Evolutionary conservation across 2,329 filamentous ascomycete species (phyloP).

Genomic region (Ophiostoma sp.): DNA sequence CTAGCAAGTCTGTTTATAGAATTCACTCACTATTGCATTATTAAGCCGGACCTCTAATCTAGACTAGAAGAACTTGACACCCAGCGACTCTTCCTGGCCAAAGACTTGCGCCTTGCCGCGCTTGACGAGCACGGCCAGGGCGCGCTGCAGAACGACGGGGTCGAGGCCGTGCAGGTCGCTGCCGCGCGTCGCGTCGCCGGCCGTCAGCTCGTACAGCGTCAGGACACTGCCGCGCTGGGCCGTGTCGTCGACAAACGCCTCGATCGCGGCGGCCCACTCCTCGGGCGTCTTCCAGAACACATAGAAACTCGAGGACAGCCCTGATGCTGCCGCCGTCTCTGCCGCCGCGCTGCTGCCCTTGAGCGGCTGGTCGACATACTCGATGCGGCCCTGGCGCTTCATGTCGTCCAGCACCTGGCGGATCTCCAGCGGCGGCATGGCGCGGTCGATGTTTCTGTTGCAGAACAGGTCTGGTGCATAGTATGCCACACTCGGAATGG

Average conservation of each 20-base stretch:
- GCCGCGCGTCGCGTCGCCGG: slow-evolving; percentile 73
- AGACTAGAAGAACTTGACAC: slow-evolving; percentile 86
- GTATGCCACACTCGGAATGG: slow-evolving; percentile 20
- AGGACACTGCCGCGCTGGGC: slow-evolving; percentile 84
- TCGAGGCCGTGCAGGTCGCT: slow-evolving; percentile 88
- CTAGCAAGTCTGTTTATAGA: neutral
- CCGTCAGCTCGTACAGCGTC: slow-evolving; percentile 84
- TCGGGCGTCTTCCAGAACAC: slow-evolving; percentile 82
- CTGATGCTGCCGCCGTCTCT: slow-evolving; percentile 23
- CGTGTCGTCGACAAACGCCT: slow-evolving; percentile 78
- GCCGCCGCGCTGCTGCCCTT: neutral
- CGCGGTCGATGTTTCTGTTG: slow-evolving; percentile 51
- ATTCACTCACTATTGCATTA: neutral
- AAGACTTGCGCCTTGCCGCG: slow-evolving; percentile 90
- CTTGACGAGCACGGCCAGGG: slow-evolving; percentile 77
- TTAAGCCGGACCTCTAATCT: no score
- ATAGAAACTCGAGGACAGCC: slow-evolving; percentile 41
- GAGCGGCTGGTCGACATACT: slow-evolving; percentile 51
- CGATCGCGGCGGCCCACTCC: slow-evolving; percentile 80
- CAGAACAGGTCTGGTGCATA: slow-evolving; percentile 46
- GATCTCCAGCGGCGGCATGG: slow-evolving; percentile 47
- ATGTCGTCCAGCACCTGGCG: slow-evolving; percentile 57
- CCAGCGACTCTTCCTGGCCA: slow-evolving; percentile 77
- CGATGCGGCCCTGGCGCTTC: slow-evolving; percentile 54
- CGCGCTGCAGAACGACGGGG: slow-evolving; percentile 69